These are phyloP conservation scores for Ganoderma resinaceum DNA, from an alignment of 1,284 basidiomycete genomes.

Conservation along the genomic window DNA sequence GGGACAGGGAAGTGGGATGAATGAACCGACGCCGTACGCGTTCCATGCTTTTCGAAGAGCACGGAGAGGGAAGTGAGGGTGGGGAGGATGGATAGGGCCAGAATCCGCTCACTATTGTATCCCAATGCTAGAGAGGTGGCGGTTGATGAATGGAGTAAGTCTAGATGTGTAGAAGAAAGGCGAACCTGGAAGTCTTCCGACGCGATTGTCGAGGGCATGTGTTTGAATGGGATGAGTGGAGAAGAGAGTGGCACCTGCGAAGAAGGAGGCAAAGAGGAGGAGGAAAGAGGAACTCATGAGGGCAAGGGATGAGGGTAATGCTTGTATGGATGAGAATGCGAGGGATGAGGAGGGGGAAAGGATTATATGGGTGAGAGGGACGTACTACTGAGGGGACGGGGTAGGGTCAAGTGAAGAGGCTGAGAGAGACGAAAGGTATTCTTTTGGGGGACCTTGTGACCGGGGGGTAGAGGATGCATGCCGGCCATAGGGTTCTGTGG, in stretches of 20 bases:
- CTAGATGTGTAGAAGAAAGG: too few relatives aligned
- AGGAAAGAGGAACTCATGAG: slow-evolving; percentile 24
- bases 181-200: slow-evolving; percentile 24
- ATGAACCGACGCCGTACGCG: slow-evolving; percentile 37
- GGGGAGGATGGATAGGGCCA: neutral
- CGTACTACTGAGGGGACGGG: neutral
- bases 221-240: slow-evolving; percentile 9
- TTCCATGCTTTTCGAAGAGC: slow-evolving; percentile 40
- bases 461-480: neutral
- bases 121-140: slow-evolving; percentile 35
- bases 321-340: neutral
- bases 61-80: neutral
- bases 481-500: neutral
- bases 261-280: slow-evolving; percentile 20
- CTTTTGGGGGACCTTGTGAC: neutral
- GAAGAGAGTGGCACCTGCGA: slow-evolving; percentile 21
- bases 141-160: neutral
- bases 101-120: slow-evolving; percentile 41
- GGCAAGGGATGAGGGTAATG: neutral
- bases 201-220: slow-evolving; percentile 18
- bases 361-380: neutral
- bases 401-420: neutral
- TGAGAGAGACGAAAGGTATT: neutral
- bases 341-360: neutral
- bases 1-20: neutral